Conservation (phyloP, 805 yeast species). For the Starmerella scarabaei region DNA sequence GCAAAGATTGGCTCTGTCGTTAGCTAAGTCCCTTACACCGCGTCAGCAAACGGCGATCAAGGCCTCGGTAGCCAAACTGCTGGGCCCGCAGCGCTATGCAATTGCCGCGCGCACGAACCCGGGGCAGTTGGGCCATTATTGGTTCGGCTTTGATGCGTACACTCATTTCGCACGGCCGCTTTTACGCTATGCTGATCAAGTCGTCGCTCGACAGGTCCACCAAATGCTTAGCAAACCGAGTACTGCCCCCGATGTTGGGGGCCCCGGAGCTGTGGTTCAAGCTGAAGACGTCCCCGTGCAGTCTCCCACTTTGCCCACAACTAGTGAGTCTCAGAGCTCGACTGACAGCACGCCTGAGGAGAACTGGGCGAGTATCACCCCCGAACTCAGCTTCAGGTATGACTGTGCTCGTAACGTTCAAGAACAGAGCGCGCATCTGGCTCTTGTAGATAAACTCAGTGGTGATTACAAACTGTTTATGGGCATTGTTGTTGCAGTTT, state of each 20-base stretch:
- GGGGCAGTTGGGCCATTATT: conserved; percentile 64
- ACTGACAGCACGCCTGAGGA: not conserved
- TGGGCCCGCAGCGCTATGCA: conserved; percentile 75
- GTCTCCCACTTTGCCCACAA: not conserved
- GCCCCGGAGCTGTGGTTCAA: not conserved
- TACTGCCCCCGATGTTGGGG: not conserved
- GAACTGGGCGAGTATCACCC: conserved; percentile 41
- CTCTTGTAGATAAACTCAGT: conserved; percentile 38
- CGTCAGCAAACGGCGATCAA: conserved; percentile 61
- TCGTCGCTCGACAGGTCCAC: conserved; percentile 87
- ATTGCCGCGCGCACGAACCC: conserved; percentile 80
- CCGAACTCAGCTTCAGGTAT: conserved; percentile 88
- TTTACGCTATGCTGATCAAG: conserved; percentile 80
- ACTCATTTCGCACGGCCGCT: conserved; percentile 91
- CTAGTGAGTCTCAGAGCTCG: conserved; percentile 1
- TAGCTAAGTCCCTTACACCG: conserved; percentile 49
- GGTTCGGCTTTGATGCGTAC: conserved; percentile 69
- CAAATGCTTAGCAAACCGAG: conserved; percentile 33
- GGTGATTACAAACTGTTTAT: conserved; percentile 64
- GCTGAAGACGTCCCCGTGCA: not conserved
- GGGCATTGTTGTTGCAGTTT: conserved; percentile 83
- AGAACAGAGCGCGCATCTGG: conserved; percentile 81
- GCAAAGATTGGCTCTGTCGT: conserved; percentile 56
- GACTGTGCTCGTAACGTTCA: conserved; percentile 90
- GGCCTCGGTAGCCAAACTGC: conserved; percentile 63